A percentile compares a stretch with the other conserved stretches of the same genome.
These are phyloP conservation scores for Aspergillus sp. DNA, from an alignment of 2,329 filamentous ascomycete genomes.

Conservation along the genomic window DNA sequence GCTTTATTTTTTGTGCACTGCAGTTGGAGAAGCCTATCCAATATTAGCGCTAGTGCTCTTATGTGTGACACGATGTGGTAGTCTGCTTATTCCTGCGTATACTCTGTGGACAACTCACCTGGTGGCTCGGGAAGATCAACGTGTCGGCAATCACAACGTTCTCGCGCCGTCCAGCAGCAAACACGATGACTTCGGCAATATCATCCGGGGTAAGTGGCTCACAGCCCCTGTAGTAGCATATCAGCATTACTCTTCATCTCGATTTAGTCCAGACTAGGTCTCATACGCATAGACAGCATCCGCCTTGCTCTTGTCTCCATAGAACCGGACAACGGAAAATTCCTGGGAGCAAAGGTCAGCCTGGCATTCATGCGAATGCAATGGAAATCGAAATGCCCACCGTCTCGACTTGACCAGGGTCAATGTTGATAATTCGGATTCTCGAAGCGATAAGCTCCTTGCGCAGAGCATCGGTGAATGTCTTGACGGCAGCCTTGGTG, in stretches of 20 bases:
- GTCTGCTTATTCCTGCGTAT: background rate
- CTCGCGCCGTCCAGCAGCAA: slow-evolving; percentile 71
- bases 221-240: slow-evolving; percentile 49
- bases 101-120: slow-evolving; percentile 48
- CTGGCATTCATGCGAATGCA: background rate
- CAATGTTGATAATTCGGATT: slow-evolving; percentile 78
- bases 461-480: slow-evolving; percentile 73
- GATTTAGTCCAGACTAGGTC: background rate
- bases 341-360: slow-evolving; percentile 44
- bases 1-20: slow-evolving; percentile 17
- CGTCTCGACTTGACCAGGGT: slow-evolving; percentile 89
- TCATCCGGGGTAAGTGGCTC: slow-evolving; percentile 84
- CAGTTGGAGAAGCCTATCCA: slow-evolving; percentile 14
- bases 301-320: slow-evolving; percentile 80
- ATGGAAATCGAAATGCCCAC: slow-evolving; percentile 33
- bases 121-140: slow-evolving; percentile 79
- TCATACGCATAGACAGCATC: slow-evolving; percentile 78
- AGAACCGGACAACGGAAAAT: slow-evolving; percentile 80
- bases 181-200: slow-evolving; percentile 84
- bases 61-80: no score
- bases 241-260: background rate
- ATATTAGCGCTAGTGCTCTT: slow-evolving; percentile 3
- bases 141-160: slow-evolving; percentile 89
- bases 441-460: slow-evolving; percentile 74
- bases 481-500: slow-evolving; percentile 79